A percentile compares a stretch with the other conserved stretches of the same genome.
Conservation (phyloP, 106 monocot genomes). For the Dendrobium officinale region DNA sequence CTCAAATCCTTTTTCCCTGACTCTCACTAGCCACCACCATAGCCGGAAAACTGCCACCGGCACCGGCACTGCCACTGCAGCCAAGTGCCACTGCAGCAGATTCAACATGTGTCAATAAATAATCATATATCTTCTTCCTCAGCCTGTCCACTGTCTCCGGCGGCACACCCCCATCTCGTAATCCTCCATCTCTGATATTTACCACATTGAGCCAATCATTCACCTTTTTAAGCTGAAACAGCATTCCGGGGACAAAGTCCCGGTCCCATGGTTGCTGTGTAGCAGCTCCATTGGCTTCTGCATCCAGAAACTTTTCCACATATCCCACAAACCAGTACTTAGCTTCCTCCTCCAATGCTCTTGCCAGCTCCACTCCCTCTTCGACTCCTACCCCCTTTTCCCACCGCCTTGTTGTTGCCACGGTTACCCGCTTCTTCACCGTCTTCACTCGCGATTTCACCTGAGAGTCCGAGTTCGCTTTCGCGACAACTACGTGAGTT, state of each 20-base stretch:
- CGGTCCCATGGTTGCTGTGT: conserved; percentile 24
- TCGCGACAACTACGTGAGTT: conserved; percentile 16
- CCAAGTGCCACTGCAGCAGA: conserved; percentile 73
- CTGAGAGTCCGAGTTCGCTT: background rate
- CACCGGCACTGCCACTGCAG: conserved; percentile 5
- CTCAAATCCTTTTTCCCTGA: background rate
- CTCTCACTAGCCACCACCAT: background rate
- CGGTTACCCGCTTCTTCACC: conserved; percentile 2
- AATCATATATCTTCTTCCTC: conserved; percentile 92
- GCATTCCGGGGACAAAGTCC: conserved; percentile 54
- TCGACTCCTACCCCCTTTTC: conserved; percentile 42
- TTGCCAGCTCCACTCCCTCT: conserved; percentile 57
- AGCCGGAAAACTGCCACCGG: background rate
- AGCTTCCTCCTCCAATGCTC: conserved; percentile 37
- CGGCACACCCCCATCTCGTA: conserved; percentile 6
- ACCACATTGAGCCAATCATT: conserved; percentile 75
- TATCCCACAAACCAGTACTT: conserved; percentile 77
- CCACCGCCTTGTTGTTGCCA: conserved; percentile 38
- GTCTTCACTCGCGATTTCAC: conserved; percentile 1
- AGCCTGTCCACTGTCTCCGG: conserved; percentile 52
- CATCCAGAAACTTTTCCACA: conserved; percentile 73
- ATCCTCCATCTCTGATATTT: background rate
- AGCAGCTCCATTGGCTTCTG: conserved; percentile 18
- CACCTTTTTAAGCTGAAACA: conserved; percentile 86
- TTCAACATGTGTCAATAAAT: conserved; percentile 78